phyloP scores from a whole-genome alignment of 1,139 yeast genomes.

The Sugiyamaella sp. region DNA sequence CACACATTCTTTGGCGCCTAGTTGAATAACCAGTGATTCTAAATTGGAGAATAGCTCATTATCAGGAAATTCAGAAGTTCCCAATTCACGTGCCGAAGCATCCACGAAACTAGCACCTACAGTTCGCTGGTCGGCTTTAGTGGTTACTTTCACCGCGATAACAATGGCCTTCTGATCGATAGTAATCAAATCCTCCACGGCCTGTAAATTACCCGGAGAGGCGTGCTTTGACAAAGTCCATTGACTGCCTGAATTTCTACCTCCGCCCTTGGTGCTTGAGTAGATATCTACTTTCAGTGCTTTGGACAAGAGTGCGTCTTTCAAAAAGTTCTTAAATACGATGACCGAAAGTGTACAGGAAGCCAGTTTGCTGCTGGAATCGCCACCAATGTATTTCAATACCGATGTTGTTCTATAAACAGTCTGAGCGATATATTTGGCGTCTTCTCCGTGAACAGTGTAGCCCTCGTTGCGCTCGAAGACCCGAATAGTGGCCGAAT shows the following conservation, averaged over 20 bases:
- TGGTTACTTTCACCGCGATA: slow-evolving; percentile 64
- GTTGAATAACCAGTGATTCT: slow-evolving; percentile 81
- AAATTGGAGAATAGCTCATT: slow-evolving; percentile 84
- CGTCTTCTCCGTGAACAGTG: slow-evolving; percentile 74
- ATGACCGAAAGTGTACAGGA: slow-evolving; percentile 80
- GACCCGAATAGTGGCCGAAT: slow-evolving; percentile 56
- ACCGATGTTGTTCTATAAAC: slow-evolving; percentile 84
- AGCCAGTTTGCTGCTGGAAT: slow-evolving; percentile 51
- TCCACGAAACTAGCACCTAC: slow-evolving; percentile 86
- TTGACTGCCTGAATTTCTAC: slow-evolving; percentile 34
- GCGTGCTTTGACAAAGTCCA: slow-evolving; percentile 69
- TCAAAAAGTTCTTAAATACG: slow-evolving; percentile 67
- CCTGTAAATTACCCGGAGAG: slow-evolving; percentile 89
- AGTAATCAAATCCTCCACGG: slow-evolving; percentile 71
- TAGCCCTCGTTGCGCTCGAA: slow-evolving; percentile 81
- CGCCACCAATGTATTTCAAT: slow-evolving; percentile 55
- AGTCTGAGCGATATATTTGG: slow-evolving; percentile 76
- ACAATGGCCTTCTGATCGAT: slow-evolving; percentile 65
- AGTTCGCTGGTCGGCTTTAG: slow-evolving; percentile 52
- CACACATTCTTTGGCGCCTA: slow-evolving; percentile 85
- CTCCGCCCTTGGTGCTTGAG: slow-evolving; percentile 41
- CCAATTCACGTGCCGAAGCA: slow-evolving; percentile 64
- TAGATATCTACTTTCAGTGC: slow-evolving; percentile 83
- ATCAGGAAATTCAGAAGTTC: slow-evolving; percentile 79
- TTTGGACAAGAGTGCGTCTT: slow-evolving; percentile 65